A percentile compares a stretch with the other conserved stretches of the same genome.
phyloP scores from a whole-genome alignment of 495 filamentous ascomycete species.

The Neurospora discreta region DNA sequence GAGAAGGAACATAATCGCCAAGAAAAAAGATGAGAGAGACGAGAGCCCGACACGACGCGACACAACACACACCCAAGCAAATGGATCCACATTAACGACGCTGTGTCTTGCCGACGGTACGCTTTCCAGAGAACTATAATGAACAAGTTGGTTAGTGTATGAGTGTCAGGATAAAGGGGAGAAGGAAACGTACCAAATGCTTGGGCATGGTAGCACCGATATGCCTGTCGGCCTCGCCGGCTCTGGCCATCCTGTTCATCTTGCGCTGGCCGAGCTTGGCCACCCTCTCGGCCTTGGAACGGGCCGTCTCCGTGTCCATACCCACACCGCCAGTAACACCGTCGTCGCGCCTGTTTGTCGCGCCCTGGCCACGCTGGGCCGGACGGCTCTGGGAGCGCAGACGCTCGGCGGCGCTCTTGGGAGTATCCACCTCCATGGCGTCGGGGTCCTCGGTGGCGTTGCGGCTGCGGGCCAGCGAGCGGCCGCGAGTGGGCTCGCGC shows the following conservation, averaged over 20 bases:
- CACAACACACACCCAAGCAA: not conserved
- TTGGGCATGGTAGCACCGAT: constrained; percentile 70
- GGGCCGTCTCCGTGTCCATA: constrained; percentile 27
- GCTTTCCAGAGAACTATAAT: constrained; percentile 43
- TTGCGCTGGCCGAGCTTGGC: constrained; percentile 87
- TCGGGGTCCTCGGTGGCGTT: constrained; percentile 46
- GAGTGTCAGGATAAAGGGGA: not conserved
- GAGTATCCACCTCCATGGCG: constrained; percentile 78
- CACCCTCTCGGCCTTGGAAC: constrained; percentile 72
- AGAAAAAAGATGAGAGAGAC: not conserved
- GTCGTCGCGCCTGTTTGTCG: constrained; percentile 71
- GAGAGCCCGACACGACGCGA: not conserved
- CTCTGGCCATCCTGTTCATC: constrained; percentile 95
- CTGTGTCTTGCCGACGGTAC: constrained; percentile 47
- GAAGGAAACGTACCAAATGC: constrained; percentile 64
- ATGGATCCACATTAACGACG: constrained; percentile 17
- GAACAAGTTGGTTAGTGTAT: constrained; percentile 19
- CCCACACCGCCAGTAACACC: constrained; percentile 46
- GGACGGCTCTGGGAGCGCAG: constrained; percentile 66
- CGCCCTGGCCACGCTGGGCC: constrained; percentile 50
- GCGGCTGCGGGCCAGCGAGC: constrained; percentile 40
- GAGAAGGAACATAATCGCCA: not conserved
- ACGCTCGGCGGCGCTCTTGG: constrained; percentile 42
- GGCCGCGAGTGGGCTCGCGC: constrained; percentile 44
- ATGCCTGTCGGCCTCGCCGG: constrained; percentile 94